Evolutionary conservation across 2,329 filamentous ascomycete genomes (phyloP), one percentile per base, ranked within the genome.

Genomic region (Paraphoma chrysanthemicola): DNA sequence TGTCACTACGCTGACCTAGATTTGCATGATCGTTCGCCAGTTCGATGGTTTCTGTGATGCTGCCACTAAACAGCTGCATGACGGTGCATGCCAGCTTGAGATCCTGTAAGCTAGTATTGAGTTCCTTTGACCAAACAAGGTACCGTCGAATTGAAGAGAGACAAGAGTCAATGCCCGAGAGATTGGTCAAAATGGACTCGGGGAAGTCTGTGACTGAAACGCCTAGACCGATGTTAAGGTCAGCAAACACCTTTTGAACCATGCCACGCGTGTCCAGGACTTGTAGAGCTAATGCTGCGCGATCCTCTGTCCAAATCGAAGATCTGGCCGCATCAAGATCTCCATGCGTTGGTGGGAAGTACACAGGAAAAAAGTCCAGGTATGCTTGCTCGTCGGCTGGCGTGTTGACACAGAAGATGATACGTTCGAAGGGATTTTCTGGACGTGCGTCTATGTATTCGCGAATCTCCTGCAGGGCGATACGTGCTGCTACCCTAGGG

Each of bases 401-500:
- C 10, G 48, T 66, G 17, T 64, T 70, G 1, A 71, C 62, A 30
- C 72, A 74, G 36, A 77, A 74, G 11, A 76, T 43, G 9, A 77
- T 67, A 5, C 63, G 61, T 47, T 75, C 64, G 11, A 76, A 69
- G 0, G 30, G 31, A 48, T 67, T 45, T 16, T 54, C 51, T 10
- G 55, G 54, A 7, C 70, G 59, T 4, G 53, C 44, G 30, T 77
- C 74, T 6, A 77, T 45, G 29, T 72, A 74, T 7, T 71, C 68
- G 36, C 75, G 65, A 1, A 73, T 62, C 48, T 73, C 70, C 48
- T 71, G 66, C 2, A 77, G 63, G 16, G 71, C 73, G 48, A 74
- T 66, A 33, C 68, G 62, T 18, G 73, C 70, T 29, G 75, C 74
- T 5, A 68, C 56, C 10, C 66, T 59, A 31, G 69, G 48, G n/a